These are phyloP conservation scores for Anacardium occidentale DNA, from an alignment of 345 rosid genomes.

Conservation along the genomic window DNA sequence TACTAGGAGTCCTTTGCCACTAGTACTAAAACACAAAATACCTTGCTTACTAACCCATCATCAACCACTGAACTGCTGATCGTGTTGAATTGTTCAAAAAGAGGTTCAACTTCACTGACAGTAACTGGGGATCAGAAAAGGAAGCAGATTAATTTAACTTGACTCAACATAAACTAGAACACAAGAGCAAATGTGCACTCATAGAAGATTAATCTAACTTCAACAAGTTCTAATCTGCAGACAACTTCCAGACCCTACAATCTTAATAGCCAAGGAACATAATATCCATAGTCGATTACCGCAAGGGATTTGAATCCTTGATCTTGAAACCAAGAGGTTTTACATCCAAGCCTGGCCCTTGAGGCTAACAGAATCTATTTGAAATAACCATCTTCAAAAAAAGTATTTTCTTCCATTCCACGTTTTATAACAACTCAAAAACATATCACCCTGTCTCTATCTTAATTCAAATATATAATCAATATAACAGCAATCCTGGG, in stretches of 20 bases:
- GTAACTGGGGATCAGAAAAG: constrained; percentile 60
- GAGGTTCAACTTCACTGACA: constrained; percentile 98
- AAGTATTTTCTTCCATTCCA: background rate
- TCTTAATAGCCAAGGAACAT: too few species aligned
- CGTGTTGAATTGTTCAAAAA: constrained; percentile 93
- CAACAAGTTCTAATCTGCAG: too few species aligned
- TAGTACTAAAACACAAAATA: constrained; percentile 22
- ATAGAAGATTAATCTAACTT: background rate
- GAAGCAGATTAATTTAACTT: background rate
- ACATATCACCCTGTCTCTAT: background rate
- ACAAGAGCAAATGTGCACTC: background rate
- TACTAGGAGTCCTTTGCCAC: background rate
- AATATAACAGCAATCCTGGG: background rate
- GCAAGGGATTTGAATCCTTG: too few species aligned
- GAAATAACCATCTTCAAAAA: background rate
- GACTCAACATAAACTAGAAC: background rate
- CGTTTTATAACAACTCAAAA: background rate
- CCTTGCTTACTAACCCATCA: constrained; percentile 97
- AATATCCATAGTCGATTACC: too few species aligned
- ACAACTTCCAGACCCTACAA: too few species aligned
- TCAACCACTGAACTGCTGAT: constrained; percentile 94
- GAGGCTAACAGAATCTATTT: too few species aligned
- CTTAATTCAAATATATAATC: background rate
- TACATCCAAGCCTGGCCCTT: too few species aligned
- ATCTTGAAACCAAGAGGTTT: too few species aligned